Base-by-base conservation (phyloP, 768 basidiomycete genomes). In the Chalciporus sphaerocephalus region DNA sequence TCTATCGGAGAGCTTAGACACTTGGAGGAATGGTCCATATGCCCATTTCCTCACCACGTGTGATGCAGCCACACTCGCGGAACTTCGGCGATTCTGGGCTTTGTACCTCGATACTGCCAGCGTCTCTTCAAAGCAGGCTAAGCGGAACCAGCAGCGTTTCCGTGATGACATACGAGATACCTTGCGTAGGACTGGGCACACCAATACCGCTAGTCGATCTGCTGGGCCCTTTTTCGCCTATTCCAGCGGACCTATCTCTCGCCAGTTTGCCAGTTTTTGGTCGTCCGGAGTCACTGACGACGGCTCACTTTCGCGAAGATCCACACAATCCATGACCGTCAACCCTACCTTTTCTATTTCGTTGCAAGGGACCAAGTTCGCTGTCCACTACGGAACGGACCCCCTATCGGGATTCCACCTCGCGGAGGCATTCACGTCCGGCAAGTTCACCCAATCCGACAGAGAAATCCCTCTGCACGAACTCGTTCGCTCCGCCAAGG, bases 341-440 rank as follows among this genome's bases (percentile, higher is more conserved):
- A 65, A 67, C 24, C 64, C 64, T 7, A 67, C 55, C 1, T 66
- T 66, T 36, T 50, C 48, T 0, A 65, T 53, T 30, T 67, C 65
- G 11, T 34, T 55, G n/a, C 45, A 58, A 1, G 56, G 61, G 1
- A 54, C 61, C 22, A 53, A 46, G 37, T 62, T 60, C 17, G 21
- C 63, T 0, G 53, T 60, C 1, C 63, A 65, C 23, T 65, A 63
- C 21, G 63, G 54, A n/a, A 57, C 58, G 0, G 65, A 63, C 42
- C 54, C 61, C 10, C 46, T 63, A 25, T 22, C n/a, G 0, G 59
- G 61, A 10, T 66, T 67, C 30, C 64, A 67, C 33, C 56, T 62
- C 15, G 65, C 63, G 1, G 63, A 65, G 27, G 47, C 46, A 0
- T 56, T 56, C 15, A 13, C 46, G 8, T 53, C 57, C 3, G 50